A percentile compares a stretch with the other conserved stretches of the same genome.
phyloP scores from a whole-genome alignment of 306 rosid genomes.

The Inga oerstediana region DNA sequence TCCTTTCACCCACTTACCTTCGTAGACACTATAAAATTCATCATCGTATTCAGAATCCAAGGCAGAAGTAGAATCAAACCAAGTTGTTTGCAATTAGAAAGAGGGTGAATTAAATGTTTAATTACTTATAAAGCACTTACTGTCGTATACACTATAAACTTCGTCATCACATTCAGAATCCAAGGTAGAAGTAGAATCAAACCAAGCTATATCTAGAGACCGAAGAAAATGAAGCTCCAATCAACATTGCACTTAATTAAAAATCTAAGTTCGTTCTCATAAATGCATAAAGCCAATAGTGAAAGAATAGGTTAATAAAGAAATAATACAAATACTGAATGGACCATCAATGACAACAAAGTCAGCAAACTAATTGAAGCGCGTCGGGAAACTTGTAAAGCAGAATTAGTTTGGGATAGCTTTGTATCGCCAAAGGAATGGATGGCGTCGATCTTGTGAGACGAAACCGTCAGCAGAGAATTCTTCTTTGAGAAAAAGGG shows the following conservation, averaged over 20 bases:
- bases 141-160: constrained; percentile 80
- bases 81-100: background rate
- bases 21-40: constrained; percentile 82
- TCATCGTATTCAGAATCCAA: constrained; percentile 88
- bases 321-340: background rate
- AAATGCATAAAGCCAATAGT: background rate
- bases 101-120: background rate
- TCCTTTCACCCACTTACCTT: constrained; percentile 51
- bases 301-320: background rate
- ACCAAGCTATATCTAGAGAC: constrained; percentile 70
- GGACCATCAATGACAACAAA: background rate
- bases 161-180: constrained; percentile 93
- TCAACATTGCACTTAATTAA: background rate
- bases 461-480: constrained; percentile 55
- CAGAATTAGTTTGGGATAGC: too few species aligned
- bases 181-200: constrained; percentile 75
- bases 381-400: constrained; percentile 17
- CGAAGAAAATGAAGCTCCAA: constrained; percentile 16
- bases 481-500: constrained; percentile 37
- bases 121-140: constrained; percentile 38
- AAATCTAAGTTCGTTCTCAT: background rate
- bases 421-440: constrained; percentile 16
- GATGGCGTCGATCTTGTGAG: constrained; percentile 46
- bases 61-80: constrained; percentile 82
- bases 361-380: constrained; percentile 28